Conservation (phyloP, 805 yeast genomes). For the Ogataea methanolica region DNA sequence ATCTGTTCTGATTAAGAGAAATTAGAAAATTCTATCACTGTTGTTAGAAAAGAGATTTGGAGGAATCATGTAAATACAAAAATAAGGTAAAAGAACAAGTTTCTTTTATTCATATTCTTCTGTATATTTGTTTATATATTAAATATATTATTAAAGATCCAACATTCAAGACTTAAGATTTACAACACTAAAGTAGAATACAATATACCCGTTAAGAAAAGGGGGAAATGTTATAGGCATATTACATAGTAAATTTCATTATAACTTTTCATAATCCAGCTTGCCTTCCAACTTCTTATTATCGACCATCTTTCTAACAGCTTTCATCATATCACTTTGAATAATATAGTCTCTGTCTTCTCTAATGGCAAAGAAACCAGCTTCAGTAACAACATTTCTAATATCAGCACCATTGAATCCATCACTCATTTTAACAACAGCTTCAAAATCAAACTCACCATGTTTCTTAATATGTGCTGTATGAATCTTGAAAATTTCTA, state of each 20-base stretch:
- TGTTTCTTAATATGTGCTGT: conserved; percentile 77
- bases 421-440: conserved; percentile 96
- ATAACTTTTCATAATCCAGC: conserved; percentile 90
- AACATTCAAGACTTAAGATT: no score
- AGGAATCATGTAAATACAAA: no score
- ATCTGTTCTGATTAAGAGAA: neutral
- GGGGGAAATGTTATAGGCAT: neutral
- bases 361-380: conserved; percentile 96
- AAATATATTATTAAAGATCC: no score
- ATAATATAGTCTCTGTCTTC: conserved; percentile 94
- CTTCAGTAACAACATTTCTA: conserved; percentile 95
- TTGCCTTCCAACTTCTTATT: conserved; percentile 96
- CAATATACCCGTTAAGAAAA: no score
- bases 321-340: conserved; percentile 94
- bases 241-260: conserved; percentile 9
- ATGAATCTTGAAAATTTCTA: conserved; percentile 92
- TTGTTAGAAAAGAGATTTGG: neutral
- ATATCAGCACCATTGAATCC: conserved; percentile 99
- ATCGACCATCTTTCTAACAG: conserved; percentile 96
- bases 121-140: no score
- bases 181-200: no score
- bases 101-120: no score
- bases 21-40: neutral
- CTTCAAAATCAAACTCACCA: conserved; percentile 97
- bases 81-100: no score